phyloP scores from a whole-genome alignment of 805 yeast species.

The Nakazawaea wickerhamii region DNA sequence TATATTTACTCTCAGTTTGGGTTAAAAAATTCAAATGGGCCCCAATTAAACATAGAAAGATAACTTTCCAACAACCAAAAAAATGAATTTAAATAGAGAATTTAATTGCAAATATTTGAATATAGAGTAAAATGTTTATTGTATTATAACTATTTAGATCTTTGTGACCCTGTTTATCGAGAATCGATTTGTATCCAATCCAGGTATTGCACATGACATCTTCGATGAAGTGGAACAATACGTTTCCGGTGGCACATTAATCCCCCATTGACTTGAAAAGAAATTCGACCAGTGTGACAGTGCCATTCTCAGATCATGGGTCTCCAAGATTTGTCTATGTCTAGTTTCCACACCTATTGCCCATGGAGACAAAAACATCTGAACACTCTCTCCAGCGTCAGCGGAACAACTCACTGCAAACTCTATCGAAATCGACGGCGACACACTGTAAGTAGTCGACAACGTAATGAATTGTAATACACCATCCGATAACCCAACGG shows the following conservation, averaged over 20 bases:
- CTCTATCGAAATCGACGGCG: neutral
- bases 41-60: constrained; percentile 90
- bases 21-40: constrained; percentile 99
- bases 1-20: constrained; percentile 81
- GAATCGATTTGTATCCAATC: constrained; percentile 4
- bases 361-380: constrained; percentile 12
- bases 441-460: neutral
- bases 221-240: constrained; percentile 6
- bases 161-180: neutral
- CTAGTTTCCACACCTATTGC: neutral
- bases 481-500: constrained; percentile 2
- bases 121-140: too few species aligned
- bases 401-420: constrained; percentile 8
- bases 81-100: constrained; percentile 32
- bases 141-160: neutral
- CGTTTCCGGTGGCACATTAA: constrained; percentile 9
- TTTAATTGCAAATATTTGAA: neutral
- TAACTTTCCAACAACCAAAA: constrained; percentile 89
- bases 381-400: constrained; percentile 12
- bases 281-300: neutral
- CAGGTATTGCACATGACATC: constrained; percentile 7
- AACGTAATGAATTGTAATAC: neutral
- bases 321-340: constrained; percentile 2
- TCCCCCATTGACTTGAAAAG: constrained; percentile 9
- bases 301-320: neutral